Evolutionary conservation across 495 filamentous ascomycete species (phyloP), one percentile per base, ranked within the genome.

Genomic region (Trichoderma erinaceum): DNA sequence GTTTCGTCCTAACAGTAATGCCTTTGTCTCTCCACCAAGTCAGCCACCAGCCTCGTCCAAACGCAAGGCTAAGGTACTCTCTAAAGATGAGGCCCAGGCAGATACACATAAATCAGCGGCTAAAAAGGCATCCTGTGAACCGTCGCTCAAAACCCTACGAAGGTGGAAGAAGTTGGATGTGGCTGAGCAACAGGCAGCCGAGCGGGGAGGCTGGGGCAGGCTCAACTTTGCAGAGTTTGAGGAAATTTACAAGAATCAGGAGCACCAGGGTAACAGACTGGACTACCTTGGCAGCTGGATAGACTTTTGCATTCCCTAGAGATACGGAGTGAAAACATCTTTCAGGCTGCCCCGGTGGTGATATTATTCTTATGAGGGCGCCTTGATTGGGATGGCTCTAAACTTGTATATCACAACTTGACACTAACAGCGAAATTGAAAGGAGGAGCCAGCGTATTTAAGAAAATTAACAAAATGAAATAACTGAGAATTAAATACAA

Each of bases 201-300:
- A 82, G 64, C 83, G 90, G n/a, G 90, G 90, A 12, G 89, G 88
- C 0, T 91, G 89, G 71, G 92, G 89, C 0, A 84, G 85, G 70
- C 76, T 96, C 23, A 88, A 77, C 71, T 91, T 86, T 64, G 79
- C 84, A 3, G 92, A 96, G 77, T 95, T 94, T 74, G 85, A 89
- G 68, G 75, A 78, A 32, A 86, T 89, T 48, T 91, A 93, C 81
- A 85, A 83, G 66, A 81, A 81, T 18, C 84, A 86, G 63, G 88
- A 88, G 43, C 78, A 80, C 50, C 78, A 73, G 7, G 78, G 79
- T 5, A 80, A 78, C 66, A 74, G 83, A 29, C 81, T 96, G 67
- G 89, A 88, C 65, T 95, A 94, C 77, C 80, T 95, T 41, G 90
- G 88, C 21, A 89, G 83, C 67, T 96, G 92, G 92, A 92, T 93